These are phyloP conservation scores for Inosperma sp. DNA, from an alignment of 768 basidiomycete genomes.

Conservation along the genomic window DNA sequence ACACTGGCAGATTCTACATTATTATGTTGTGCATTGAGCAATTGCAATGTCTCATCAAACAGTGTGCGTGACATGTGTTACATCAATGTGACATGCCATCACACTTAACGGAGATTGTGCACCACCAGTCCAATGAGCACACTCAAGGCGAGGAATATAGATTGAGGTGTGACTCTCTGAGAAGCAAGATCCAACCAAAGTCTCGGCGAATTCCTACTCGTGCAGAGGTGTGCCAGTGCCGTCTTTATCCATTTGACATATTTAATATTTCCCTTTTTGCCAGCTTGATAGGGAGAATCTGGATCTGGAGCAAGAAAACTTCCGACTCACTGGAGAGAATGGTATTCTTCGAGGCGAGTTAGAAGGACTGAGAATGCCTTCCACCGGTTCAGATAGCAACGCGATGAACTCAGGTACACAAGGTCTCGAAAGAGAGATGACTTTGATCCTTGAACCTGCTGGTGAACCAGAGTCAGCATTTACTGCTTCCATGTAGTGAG, in stretches of 20 bases:
- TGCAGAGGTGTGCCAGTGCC: neutral
- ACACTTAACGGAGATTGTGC: too few relatives aligned
- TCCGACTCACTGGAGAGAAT: conserved; percentile 2
- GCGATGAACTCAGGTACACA: neutral
- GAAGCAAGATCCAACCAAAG: neutral
- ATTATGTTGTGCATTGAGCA: too few relatives aligned
- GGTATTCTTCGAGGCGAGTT: conserved; percentile 1
- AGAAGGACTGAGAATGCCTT: neutral
- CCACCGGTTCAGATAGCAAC: neutral
- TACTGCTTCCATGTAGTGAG: conserved; percentile 18
- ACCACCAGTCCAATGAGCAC: neutral
- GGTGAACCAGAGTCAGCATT: neutral
- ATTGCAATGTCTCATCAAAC: too few relatives aligned
- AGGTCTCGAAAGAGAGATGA: neutral
- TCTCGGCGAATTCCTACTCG: conserved; percentile 4
- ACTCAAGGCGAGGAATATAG: neutral
- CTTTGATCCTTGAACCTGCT: neutral
- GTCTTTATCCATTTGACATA: neutral
- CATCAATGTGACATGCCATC: too few relatives aligned
- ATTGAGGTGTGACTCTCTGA: conserved; percentile 5
- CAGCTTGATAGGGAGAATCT: conserved; percentile 9
- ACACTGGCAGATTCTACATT: too few relatives aligned
- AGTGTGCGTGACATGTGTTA: too few relatives aligned
- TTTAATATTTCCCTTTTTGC: neutral
- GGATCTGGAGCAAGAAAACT: neutral